Percentiles rank a stretch among this genome's conserved stretches.
Evolutionary conservation across 2,329 filamentous ascomycete genomes (phyloP).

Genomic region (Elsinoe ampelina): DNA sequence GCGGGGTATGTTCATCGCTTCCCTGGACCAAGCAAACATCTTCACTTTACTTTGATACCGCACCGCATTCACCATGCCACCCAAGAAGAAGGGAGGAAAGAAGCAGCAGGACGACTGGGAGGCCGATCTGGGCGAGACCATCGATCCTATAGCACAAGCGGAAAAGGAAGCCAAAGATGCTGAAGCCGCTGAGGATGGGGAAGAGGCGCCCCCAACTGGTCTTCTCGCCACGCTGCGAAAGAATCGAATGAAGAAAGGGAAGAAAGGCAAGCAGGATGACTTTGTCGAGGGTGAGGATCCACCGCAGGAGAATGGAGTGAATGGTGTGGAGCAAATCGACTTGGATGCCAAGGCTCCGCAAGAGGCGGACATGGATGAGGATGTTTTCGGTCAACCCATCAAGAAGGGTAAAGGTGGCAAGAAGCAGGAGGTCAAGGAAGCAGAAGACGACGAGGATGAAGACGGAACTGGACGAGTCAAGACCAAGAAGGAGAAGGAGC

Average conservation of each 20-base stretch:
- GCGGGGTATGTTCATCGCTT: constrained; percentile 6
- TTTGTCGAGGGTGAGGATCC: constrained; percentile 58
- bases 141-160: constrained; percentile 51
- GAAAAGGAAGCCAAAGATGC: constrained; percentile 35
- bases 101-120: constrained; percentile 88
- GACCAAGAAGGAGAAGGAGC: constrained; percentile 98
- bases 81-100: constrained; percentile 87
- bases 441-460: constrained; percentile 37
- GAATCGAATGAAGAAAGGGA: constrained; percentile 69
- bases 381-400: constrained; percentile 69
- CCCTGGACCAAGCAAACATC: not conserved
- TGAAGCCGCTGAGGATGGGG: constrained; percentile 39
- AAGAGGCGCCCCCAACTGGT: constrained; percentile 42
- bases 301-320: constrained; percentile 30
- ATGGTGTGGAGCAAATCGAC: constrained; percentile 31
- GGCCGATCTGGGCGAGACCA: constrained; percentile 73
- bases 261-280: constrained; percentile 75
- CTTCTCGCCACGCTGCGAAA: constrained; percentile 42
- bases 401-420: constrained; percentile 59
- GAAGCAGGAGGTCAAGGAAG: constrained; percentile 32
- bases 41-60: not conserved
- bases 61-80: constrained; percentile 55
- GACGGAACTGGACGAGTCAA: constrained; percentile 60
- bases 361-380: constrained; percentile 63
- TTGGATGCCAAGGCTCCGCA: constrained; percentile 61